These are phyloP conservation scores for Picea mariana DNA, from an alignment of 83 land plant species.

Conservation along the genomic window DNA sequence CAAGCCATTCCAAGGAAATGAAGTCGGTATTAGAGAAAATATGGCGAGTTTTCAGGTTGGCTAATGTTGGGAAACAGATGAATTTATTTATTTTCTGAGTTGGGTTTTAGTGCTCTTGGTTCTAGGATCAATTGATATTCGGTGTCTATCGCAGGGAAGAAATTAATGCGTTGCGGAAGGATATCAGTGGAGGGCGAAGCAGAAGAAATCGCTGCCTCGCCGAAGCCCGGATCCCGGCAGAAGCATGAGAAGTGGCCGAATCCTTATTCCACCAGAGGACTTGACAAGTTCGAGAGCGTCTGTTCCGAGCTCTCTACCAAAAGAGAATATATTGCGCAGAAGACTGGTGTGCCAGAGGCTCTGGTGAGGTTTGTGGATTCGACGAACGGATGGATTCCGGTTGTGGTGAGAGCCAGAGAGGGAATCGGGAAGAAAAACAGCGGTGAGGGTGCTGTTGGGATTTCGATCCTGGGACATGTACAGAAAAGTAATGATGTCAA, in stretches of 20 bases:
- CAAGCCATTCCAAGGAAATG: too few relatives aligned
- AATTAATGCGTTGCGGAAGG: constrained; percentile 1
- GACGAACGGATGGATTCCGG: not conserved
- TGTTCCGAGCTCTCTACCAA: not conserved
- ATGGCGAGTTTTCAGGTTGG: too few relatives aligned
- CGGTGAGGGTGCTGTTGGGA: not conserved
- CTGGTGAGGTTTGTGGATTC: not conserved
- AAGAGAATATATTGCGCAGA: not conserved
- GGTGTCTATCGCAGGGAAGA: too few relatives aligned
- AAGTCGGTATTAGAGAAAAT: too few relatives aligned
- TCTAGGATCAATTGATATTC: too few relatives aligned
- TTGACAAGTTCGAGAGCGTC: not conserved
- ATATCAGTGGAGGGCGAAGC: not conserved
- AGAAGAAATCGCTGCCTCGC: not conserved
- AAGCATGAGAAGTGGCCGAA: not conserved
- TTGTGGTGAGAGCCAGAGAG: not conserved
- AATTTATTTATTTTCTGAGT: too few relatives aligned
- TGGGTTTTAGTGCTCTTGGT: too few relatives aligned
- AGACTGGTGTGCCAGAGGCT: not conserved
- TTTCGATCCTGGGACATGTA: not conserved
- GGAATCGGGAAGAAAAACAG: too few relatives aligned
- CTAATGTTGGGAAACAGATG: too few relatives aligned
- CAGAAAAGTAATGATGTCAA: not conserved
- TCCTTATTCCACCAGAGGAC: not conserved
- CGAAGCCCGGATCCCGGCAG: not conserved